Evolutionary conservation across 345 rosid species (phyloP).

Genomic region (Psidium guajava): DNA sequence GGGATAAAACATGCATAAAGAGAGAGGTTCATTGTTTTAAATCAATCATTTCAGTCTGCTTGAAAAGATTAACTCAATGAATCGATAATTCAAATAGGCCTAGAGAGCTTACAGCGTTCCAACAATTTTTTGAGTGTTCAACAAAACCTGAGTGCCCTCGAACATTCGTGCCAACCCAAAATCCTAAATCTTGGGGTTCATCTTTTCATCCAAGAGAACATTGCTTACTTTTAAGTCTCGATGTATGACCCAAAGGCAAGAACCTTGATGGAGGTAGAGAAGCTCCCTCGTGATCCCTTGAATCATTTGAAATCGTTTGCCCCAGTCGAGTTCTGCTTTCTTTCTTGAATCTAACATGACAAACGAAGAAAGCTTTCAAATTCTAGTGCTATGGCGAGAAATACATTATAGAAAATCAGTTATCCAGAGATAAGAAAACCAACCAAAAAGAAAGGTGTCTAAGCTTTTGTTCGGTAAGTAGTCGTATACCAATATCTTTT

Average conservation of each 20-base stretch:
- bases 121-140: conserved; percentile 10
- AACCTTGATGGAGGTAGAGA: conserved; percentile 24
- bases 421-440: neutral
- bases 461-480: neutral
- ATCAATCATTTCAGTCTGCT: neutral
- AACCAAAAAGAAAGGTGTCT: conserved; percentile 4
- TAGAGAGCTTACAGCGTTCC: conserved; percentile 3
- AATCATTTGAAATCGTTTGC: conserved; percentile 12
- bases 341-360: conserved; percentile 5
- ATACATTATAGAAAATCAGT: too few relatives aligned
- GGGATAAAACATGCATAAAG: too few relatives aligned
- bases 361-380: too few relatives aligned
- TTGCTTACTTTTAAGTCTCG: conserved; percentile 24
- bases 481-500: conserved; percentile 51
- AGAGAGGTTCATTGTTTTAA: neutral
- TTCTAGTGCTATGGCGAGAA: too few relatives aligned
- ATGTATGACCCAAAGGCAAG: conserved; percentile 19
- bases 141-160: neutral
- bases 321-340: conserved; percentile 12
- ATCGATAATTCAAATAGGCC: too few relatives aligned
- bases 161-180: conserved; percentile 25
- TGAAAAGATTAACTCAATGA: too few relatives aligned
- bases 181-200: conserved; percentile 27
- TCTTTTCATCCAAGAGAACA: conserved; percentile 12
- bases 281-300: conserved; percentile 22